Evolutionary conservation across 83 land plant genomes (phyloP).

Genomic region (Thuja plicata): DNA sequence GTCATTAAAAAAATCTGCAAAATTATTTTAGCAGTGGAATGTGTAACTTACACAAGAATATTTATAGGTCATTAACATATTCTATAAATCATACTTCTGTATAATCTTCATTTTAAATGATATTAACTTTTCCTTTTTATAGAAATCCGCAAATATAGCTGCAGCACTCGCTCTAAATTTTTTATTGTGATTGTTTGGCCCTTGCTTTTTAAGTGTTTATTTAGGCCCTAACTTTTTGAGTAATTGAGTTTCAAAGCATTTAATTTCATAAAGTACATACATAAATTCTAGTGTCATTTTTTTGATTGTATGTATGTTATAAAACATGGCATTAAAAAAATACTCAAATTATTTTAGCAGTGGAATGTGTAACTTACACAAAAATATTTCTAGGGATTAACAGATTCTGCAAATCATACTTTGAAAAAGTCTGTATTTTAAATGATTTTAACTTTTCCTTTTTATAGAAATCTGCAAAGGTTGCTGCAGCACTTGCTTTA

Average conservation of each 20-base stretch:
- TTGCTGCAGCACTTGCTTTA: constrained; percentile 50
- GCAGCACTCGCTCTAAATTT: constrained; percentile 52
- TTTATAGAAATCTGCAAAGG: constrained; percentile 55
- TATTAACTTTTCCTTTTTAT: background rate
- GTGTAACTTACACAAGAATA: background rate
- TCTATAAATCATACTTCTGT: background rate
- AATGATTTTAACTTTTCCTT: background rate
- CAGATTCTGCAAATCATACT: background rate
- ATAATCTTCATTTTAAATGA: background rate
- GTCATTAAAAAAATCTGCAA: background rate
- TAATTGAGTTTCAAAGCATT: background rate
- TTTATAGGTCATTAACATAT: background rate
- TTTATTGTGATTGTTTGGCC: constrained; percentile 14
- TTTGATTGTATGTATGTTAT: background rate
- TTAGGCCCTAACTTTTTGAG: background rate
- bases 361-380: background rate
- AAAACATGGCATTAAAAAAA: background rate
- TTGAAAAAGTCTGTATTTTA: background rate
- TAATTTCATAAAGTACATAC: background rate
- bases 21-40: background rate
- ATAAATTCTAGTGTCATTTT: background rate
- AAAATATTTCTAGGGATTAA: background rate
- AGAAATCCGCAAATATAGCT: constrained; percentile 61
- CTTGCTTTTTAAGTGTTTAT: background rate
- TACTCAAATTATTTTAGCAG: background rate